Base-by-base conservation (phyloP, 805 yeast genomes). In the Candida loeiensis region DNA sequence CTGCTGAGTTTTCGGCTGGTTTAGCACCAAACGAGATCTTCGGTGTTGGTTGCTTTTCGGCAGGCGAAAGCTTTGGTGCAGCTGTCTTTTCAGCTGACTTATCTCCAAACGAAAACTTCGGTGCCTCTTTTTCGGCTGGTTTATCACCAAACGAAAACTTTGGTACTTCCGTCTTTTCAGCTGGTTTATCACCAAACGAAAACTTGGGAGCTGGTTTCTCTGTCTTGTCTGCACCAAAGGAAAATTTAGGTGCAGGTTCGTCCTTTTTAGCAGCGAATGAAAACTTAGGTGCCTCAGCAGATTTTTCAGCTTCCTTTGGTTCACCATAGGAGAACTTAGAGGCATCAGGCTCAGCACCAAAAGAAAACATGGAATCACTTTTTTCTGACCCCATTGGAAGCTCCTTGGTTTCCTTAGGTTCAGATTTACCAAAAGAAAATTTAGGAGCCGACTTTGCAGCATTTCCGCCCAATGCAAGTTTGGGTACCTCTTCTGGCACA, bases 81-180 rank as follows among this genome's bases (percentile, higher is more conserved):
- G 24, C 37, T 21, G 24, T 34, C 12, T 19, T 2, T 12, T 16
- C 40, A n/a, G 34, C 44, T 8, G 42, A 40, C 34, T 37, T 40
- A 17, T 27, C 24, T 8, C 52, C 58, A 43, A 51, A 48, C 13
- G 45, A 30, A n/a, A 48, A 43, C 13, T 31, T 36, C 34, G 25
- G 36, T 2, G 41, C 17, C 18, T 30, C 36, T 17, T 22, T 31
- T 18, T 31, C 24, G 4, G 13, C 28, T 34, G 28, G 28, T 13
- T 19, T 21, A 22, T 21, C 12, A 5, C 36, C 41, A 37, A 37
- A 37, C 2, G 34, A 13, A 13, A 30, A 22, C 11, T 27, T 22
- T 20, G 22, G 26, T 15, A 33, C 30, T 22, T 31, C 37, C 19
- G 17, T 34, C 18, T 27, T 14, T 5, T 17, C 16, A 14, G 5